Percentiles rank a stretch among this genome's conserved stretches.
phyloP scores from a whole-genome alignment of 768 basidiomycete species.

The Solioccasus polychromus region DNA sequence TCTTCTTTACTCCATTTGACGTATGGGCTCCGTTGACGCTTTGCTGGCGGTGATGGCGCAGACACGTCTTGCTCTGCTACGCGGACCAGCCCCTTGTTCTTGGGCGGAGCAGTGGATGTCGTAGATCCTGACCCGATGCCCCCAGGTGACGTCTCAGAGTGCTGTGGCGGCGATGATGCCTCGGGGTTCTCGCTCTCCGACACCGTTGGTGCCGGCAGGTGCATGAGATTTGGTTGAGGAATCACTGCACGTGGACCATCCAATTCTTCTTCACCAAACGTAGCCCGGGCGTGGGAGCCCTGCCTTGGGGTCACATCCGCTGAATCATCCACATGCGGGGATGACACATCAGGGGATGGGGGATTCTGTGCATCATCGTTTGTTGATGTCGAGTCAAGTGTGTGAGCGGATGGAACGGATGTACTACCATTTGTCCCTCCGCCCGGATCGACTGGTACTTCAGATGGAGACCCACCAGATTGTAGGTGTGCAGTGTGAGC shows the following conservation, averaged over 20 bases:
- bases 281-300: constrained; percentile 2
- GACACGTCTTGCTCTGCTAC: constrained; percentile 29
- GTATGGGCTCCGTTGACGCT: constrained; percentile 39
- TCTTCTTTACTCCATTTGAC: constrained; percentile 44
- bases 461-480: constrained; percentile 1
- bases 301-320: constrained; percentile 19
- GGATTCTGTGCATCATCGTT: not conserved
- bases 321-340: constrained; percentile 4
- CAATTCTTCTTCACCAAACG: not conserved
- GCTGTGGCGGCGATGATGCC: constrained; percentile 1
- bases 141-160: constrained; percentile 6
- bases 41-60: constrained; percentile 21
- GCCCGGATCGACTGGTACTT: constrained; percentile 21
- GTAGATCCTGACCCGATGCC: not conserved
- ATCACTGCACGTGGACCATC: not conserved
- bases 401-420: constrained; percentile 3
- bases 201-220: not conserved
- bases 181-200: constrained; percentile 8
- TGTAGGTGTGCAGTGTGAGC: not conserved
- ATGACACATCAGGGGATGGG: not conserved
- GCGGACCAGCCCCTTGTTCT: constrained; percentile 23
- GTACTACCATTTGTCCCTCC: constrained; percentile 8
- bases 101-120: not conserved
- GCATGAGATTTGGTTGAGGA: not conserved
- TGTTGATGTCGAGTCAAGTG: constrained; percentile 4